These are phyloP conservation scores for Jacaranda mimosifolia DNA, from an alignment of 257 asterid genomes.

Conservation along the genomic window DNA sequence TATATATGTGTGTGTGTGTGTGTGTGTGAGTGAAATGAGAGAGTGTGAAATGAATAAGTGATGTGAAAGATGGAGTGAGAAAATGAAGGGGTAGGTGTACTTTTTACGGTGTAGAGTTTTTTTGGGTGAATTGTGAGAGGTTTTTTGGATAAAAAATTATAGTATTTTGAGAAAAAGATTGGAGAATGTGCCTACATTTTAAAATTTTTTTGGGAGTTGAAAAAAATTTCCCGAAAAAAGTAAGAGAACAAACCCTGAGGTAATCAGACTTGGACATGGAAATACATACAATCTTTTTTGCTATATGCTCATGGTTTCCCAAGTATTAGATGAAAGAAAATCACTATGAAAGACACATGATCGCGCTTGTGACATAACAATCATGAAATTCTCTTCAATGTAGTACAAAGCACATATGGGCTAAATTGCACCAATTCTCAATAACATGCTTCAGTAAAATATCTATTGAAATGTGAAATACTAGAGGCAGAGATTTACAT, in stretches of 20 bases:
- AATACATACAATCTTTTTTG: not conserved
- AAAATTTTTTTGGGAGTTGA: no score
- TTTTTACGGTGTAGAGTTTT: no score
- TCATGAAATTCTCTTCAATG: not conserved
- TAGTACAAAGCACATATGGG: not conserved
- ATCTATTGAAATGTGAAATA: not conserved
- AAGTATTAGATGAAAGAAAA: not conserved
- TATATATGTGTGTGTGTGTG: no score
- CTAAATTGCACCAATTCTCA: not conserved
- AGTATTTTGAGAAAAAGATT: no score
- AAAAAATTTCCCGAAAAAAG: no score
- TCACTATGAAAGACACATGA: not conserved
- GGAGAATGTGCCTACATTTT: no score
- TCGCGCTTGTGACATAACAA: slow-evolving; percentile 9
- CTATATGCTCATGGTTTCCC: not conserved
- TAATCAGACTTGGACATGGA: not conserved
- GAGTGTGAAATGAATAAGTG: no score
- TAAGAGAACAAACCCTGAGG: not conserved
- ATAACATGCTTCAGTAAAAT: not conserved
- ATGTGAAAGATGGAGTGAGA: no score
- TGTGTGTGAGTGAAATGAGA: no score
- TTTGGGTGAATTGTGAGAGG: no score
- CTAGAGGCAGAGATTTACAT: not conserved
- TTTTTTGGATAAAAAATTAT: no score
- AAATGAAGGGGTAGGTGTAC: no score